Conservation (phyloP, 352 stramenopile genomes). For the Phytophthora palmivora region DNA sequence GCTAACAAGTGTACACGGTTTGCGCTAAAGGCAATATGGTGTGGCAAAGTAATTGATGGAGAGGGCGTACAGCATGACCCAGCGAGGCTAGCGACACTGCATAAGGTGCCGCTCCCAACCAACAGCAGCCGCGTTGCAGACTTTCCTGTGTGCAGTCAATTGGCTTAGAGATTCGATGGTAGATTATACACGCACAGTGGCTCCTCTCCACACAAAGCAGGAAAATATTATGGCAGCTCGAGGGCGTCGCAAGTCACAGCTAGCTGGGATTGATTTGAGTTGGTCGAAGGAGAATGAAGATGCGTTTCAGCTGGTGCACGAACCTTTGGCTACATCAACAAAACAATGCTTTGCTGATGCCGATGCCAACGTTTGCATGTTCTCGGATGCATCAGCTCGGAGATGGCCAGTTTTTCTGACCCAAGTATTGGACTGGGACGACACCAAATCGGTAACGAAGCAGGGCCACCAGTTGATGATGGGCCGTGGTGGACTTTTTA, state of each 20-base stretch:
- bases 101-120: slow-evolving; percentile 11
- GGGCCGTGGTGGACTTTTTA: neutral
- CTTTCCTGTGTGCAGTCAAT: slow-evolving; percentile 10
- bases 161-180: slow-evolving; percentile 13
- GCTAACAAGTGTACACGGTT: too few species aligned
- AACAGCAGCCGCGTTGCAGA: slow-evolving; percentile 9
- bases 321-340: neutral
- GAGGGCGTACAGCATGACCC: slow-evolving; percentile 9
- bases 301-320: neutral
- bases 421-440: slow-evolving; percentile 1
- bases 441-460: neutral
- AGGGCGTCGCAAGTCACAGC: neutral
- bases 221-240: slow-evolving; percentile 3
- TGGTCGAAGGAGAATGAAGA: neutral
- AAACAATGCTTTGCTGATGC: neutral
- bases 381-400: neutral
- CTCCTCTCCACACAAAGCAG: slow-evolving; percentile 2
- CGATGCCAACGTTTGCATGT: slow-evolving; percentile 1
- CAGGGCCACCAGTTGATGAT: neutral
- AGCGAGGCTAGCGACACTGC: neutral
- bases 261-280: slow-evolving; percentile 2
- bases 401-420: neutral
- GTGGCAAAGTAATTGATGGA: slow-evolving; percentile 18
- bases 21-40: too few species aligned
- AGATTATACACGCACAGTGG: neutral